Base-by-base conservation (phyloP, 1,139 yeast genomes). In the Lizanozyma gosingica region DNA sequence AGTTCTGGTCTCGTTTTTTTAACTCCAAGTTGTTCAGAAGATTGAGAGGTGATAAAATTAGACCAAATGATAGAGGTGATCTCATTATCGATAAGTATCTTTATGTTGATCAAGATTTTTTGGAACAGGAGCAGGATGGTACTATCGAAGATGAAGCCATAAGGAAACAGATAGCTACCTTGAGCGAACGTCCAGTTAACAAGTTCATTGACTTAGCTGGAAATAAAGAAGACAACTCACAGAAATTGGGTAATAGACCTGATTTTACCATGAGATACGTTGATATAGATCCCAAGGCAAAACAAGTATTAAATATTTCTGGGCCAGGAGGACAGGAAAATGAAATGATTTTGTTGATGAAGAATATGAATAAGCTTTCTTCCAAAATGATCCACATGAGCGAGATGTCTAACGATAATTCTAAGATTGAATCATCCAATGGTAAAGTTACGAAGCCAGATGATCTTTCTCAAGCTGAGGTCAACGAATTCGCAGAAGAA, bases 1-100 rank as follows among this genome's bases (percentile, higher is more conserved):
- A 85, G 54, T 92, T 92, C 52, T 92, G 99, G 98, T 84, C 95
- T n/a, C 69, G 97, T 46, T 94, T 92, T 55, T 92, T 92, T 67
- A 81, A 86, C 52, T 87, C 97, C 1, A 82, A 88, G 52, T 63
- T 92, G 44, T 92, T 90, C 55, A 72, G 97, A 51, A 76, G 92
- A 52, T 67, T 92, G 35, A 73, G 96, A 55, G 98, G 99, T 44
- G 98, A 92, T 56, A 81, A 80, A 49, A 75, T 87, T 41, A 78
- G 80, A 53, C 62, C 76, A 2, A 81, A 80, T 49, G 88, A 85
- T 48, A 73, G 95, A 45, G 90, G 94, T 40, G 98, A 92, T 59
- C 73, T 81, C 9, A 72, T 88, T 4, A 68, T 92, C 46, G 99
- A 92, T 60, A 83, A 83, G 53, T 92, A 92, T 56, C 64, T 90